Evolutionary conservation across 2,329 filamentous ascomycete genomes (phyloP).

Genomic region (Leptographium procerum): DNA sequence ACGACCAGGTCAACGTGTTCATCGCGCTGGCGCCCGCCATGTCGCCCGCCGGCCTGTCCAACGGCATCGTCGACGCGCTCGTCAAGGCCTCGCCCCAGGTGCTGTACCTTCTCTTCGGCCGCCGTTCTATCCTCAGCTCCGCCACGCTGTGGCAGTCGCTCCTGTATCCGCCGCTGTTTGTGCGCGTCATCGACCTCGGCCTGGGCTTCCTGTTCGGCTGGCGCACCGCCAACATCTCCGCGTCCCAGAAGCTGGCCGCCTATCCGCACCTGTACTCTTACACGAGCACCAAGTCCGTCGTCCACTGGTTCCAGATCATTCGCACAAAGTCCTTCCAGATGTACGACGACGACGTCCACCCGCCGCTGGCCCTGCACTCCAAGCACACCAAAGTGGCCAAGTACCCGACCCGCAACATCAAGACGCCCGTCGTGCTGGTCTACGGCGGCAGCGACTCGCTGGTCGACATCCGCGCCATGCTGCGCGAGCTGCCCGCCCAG

Average conservation of each 20-base stretch:
- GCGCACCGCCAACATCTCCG: constrained; percentile 71
- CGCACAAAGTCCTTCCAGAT: constrained; percentile 94
- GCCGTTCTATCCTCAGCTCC: constrained; percentile 81
- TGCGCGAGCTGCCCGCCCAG: constrained; percentile 72
- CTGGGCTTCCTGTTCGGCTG: constrained; percentile 82
- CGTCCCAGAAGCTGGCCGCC: constrained; percentile 83
- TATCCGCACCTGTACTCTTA: constrained; percentile 96
- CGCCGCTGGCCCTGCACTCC: constrained; percentile 58
- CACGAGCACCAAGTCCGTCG: constrained; percentile 90
- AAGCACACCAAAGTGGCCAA: constrained; percentile 95
- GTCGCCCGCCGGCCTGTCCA: constrained; percentile 84
- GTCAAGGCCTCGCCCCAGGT: constrained; percentile 90
- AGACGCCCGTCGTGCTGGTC: constrained; percentile 83
- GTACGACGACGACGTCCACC: constrained; percentile 90
- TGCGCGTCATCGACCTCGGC: constrained; percentile 72
- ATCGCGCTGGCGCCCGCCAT: constrained; percentile 93
- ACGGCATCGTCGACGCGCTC: constrained; percentile 82
- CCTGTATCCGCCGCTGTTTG: constrained; percentile 87
- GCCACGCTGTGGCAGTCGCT: constrained; percentile 97
- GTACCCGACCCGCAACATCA: constrained; percentile 95
- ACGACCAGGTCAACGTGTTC: constrained; percentile 89
- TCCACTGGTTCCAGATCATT: constrained; percentile 99
- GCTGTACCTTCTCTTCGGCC: constrained; percentile 83
- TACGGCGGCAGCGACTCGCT: constrained; percentile 91
- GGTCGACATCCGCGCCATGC: constrained; percentile 87